Base-by-base conservation (phyloP, 495 filamentous ascomycete genomes). In the Thermothielavioides terrestris region DNA sequence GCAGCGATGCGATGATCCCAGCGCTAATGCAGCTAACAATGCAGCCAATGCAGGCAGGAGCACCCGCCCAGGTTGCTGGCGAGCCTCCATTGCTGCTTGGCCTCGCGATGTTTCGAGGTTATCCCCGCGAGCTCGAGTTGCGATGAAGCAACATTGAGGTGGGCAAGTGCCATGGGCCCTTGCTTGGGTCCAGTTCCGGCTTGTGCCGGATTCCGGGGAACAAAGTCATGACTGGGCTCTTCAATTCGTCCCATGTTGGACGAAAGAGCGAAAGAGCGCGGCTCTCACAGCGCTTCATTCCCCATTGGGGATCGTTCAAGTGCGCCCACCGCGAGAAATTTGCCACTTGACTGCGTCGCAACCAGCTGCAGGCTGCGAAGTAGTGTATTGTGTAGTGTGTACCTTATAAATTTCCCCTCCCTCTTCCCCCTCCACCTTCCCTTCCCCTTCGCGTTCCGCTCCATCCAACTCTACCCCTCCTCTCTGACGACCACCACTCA, bases 31-130 rank as follows among this genome's bases (percentile, higher is more conserved):
- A 34, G 31, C 39, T 15, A 25, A 47, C 52, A 43, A 28, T 38
- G 40, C 42, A 45, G 51, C 58, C 52, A 54, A 56, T 47, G 61
- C 56, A 62, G 39, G 26, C 30, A 58, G 54, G 51, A 37, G 52
- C 57, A 38, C 40, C 45, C 49, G 54, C 51, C 48, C 46, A 32
- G 32, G 12, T 45, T 39, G 36, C 45, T 23, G 2, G 11, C 14
- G 48, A 20, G 28, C 30, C 30, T 28, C 27, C 25, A 4, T 3
- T 18, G 34, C n/a, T 27, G 14, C 22, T 32, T n/a, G 49, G 10
- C 43, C 38, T 38, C 28, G 36, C 25, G 34, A 43, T 26, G 26
- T 23, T 18, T 26, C n/a, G 17, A 17, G 39, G 3, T 21, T 17
- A 20, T 31, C 38, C 40, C 35, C 35, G 18, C 45, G 35, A 4